Evolutionary conservation across 371 early-diverging fungal genomes (phyloP), one percentile per base, ranked within the genome.

Genomic region (Rozella allomycis): DNA sequence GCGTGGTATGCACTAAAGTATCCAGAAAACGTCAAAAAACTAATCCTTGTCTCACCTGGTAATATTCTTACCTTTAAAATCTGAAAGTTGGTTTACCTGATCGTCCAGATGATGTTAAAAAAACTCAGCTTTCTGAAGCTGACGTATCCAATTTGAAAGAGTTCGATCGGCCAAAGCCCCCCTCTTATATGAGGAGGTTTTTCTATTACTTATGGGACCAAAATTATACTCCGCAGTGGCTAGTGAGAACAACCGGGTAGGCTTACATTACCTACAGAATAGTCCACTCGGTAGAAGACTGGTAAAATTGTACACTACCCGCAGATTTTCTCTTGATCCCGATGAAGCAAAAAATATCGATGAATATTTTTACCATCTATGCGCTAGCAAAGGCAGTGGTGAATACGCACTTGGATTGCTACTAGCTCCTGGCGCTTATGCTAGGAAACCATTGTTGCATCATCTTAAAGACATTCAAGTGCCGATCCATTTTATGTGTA

Each of bases 31-130:
- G 85, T 93, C n/a, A 77, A 80, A 35, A 75, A 76, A 40, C 59
- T 93, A 23, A 63, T 88, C 19, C 62, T 93, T 8, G 71, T 79
- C 3, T 82, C 82, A 17, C 94, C 94, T 26, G n/a, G n/a, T n/a
- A n/a, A n/a, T n/a, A n/a, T n/a, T n/a, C n/a, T n/a, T n/a, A n/a
- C n/a, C n/a, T n/a, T n/a, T n/a, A n/a, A n/a, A n/a, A n/a, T n/a
- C n/a, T n/a, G n/a, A n/a, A n/a, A n/a, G 74, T 59, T 48, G 67
- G 39, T 20, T 20, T 40, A 7, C 25, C 41, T 17, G 37, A 35
- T 21, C 25, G 21, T 26, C 31, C 43, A 26, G 4, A 5, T 20
- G 25, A 22, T 20, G 6, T 31, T 21, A 16, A n/a, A 22, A 34
- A 73, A 75, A 38, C 52, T 73, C 8, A 70, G 85, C 2, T 85